Evolutionary conservation across 768 basidiomycete species (phyloP), one percentile per base, ranked within the genome.

Genomic region (Lentinula lateritia): DNA sequence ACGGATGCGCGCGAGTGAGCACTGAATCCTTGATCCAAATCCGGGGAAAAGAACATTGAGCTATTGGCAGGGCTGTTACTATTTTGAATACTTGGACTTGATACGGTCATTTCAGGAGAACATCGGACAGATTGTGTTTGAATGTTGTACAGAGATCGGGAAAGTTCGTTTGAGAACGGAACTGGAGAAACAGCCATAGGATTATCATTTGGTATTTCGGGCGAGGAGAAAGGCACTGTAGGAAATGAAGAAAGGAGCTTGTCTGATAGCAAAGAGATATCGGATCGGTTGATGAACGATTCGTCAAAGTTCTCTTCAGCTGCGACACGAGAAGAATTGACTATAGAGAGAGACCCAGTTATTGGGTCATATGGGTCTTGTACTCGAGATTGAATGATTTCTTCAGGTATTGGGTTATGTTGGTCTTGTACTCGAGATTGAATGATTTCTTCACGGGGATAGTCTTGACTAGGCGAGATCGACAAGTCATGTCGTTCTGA

Each of bases 181-280:
- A 42, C 13, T 2, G 59, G 32, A 52, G 48, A 32, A 13, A 6
- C 10, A 39, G 50, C n/a, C 36, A 39, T 18, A 15, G 38, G 5
- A 23, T 52, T 38, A 50, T 52, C 59, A 10, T 10, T 52, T 10
- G 59, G 35, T 28, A 52, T 38, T 50, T 34, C 34, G 18, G 48
- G 58, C n/a, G 23, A 52, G 38, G 55, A 62, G 41, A 57, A 62
- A 58, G 55, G 55, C 18, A 50, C 57, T 9, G 48, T 42, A 34
- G 12, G 50, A 34, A 58, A 62, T 39, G 61, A 58, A 50, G 34
- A 20, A n/a, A 50, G 38, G 23, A 58, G 46, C 32, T n/a, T 58
- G 36, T 50, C 39, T 28, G 45, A 62, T 28, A 34, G 20, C 23
- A 6, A 15, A 20, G 53, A 54, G 35, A 23, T 62, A 15, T 62